Evolutionary conservation across 2,329 filamentous ascomycete genomes (phyloP).

Genomic region (Colletotrichum tofieldiae): DNA sequence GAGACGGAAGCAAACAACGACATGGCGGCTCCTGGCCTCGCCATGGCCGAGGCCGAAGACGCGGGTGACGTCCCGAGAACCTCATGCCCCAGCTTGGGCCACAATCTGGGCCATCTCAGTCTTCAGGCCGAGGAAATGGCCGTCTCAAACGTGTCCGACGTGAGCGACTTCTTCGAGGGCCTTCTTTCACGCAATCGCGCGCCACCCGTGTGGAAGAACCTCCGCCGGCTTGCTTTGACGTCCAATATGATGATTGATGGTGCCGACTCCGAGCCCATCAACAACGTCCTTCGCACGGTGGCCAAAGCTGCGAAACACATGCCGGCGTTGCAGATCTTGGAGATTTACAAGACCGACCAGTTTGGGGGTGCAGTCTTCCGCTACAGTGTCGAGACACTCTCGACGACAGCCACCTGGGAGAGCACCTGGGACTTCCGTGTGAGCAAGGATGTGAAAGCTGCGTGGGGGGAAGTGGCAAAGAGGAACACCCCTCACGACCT

Average conservation of each 20-base stretch:
- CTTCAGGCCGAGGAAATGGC: slow-evolving; percentile 43
- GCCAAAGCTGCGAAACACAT: slow-evolving; percentile 47
- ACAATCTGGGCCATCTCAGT: slow-evolving; percentile 40
- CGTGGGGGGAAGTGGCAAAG: slow-evolving; percentile 21
- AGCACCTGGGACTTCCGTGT: slow-evolving; percentile 38
- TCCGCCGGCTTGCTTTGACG: slow-evolving; percentile 48
- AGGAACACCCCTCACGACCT: slow-evolving; percentile 32
- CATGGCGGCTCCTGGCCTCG: not conserved
- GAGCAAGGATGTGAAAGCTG: slow-evolving; percentile 20
- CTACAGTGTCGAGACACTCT: slow-evolving; percentile 43
- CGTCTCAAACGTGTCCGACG: slow-evolving; percentile 43
- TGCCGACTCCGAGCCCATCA: slow-evolving; percentile 44
- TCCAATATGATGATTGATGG: slow-evolving; percentile 45
- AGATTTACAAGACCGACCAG: slow-evolving; percentile 48
- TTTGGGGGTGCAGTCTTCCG: slow-evolving; percentile 48
- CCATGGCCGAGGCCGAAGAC: slow-evolving; percentile 8
- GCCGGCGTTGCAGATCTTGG: slow-evolving; percentile 47
- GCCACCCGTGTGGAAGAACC: slow-evolving; percentile 45
- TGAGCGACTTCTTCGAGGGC: slow-evolving; percentile 44
- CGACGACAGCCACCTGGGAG: slow-evolving; percentile 35
- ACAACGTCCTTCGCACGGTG: slow-evolving; percentile 45
- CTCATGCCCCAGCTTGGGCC: slow-evolving; percentile 40
- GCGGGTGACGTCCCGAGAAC: slow-evolving; percentile 23
- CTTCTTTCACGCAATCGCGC: slow-evolving; percentile 42
- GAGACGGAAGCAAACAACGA: slow-evolving; percentile 4